These are phyloP conservation scores for Sugiyamaella boreocaroliniensis DNA, from an alignment of 805 yeast species.

Conservation along the genomic window DNA sequence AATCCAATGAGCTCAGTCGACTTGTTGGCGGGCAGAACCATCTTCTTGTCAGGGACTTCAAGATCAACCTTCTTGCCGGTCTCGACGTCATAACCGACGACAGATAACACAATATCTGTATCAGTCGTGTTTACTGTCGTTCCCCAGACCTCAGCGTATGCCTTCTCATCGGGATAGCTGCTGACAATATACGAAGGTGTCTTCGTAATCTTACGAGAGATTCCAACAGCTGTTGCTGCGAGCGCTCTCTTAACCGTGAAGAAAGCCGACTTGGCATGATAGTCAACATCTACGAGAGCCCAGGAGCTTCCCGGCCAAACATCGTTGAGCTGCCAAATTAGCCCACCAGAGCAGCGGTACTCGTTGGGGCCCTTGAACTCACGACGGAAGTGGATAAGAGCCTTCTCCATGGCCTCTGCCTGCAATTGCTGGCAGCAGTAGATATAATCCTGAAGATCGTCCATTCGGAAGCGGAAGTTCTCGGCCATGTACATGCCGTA, in stretches of 20 bases:
- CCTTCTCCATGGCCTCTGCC: conserved; percentile 42
- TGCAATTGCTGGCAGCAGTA: conserved; percentile 47
- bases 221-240: conserved; percentile 29
- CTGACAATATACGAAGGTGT: background rate
- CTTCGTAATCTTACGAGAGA: conserved; percentile 22
- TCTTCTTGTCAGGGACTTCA: background rate
- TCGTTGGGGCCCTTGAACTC: conserved; percentile 35
- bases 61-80: background rate
- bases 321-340: conserved; percentile 50
- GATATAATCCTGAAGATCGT: conserved; percentile 32
- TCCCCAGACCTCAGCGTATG: conserved; percentile 5
- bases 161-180: conserved; percentile 1
- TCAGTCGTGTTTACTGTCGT: background rate
- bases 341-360: conserved; percentile 38
- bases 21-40: background rate
- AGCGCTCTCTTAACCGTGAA: conserved; percentile 41
- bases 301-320: conserved; percentile 47
- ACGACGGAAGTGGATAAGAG: conserved; percentile 40
- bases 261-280: conserved; percentile 40
- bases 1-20: background rate
- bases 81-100: conserved; percentile 2
- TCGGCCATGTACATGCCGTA: conserved; percentile 40
- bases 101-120: background rate
- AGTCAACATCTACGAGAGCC: conserved; percentile 40
- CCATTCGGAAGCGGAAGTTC: conserved; percentile 31